Evolutionary conservation across 805 yeast genomes (phyloP).

Genomic region (Starmera pachycereana): DNA sequence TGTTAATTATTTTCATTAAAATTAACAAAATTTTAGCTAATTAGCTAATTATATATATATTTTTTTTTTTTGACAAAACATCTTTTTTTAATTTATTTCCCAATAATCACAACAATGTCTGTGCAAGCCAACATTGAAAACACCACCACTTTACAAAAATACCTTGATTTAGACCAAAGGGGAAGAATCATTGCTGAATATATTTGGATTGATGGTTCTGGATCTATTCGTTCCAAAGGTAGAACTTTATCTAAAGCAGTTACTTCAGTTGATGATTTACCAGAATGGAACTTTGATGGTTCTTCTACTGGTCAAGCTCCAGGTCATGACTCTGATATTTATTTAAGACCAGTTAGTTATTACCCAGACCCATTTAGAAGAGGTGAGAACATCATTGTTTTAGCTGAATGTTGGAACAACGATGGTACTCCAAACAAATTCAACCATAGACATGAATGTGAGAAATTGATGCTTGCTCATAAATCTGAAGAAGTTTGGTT

Average conservation of each 20-base stretch:
- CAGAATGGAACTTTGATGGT: slow-evolving; percentile 99
- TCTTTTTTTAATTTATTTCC: no score
- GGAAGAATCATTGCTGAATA: slow-evolving; percentile 91
- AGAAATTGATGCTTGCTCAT: slow-evolving; percentile 91
- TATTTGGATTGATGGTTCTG: slow-evolving; percentile 94
- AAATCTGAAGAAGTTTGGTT: slow-evolving; percentile 83
- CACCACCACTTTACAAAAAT: slow-evolving; percentile 75
- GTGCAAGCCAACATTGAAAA: slow-evolving; percentile 28
- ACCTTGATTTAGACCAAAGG: slow-evolving; percentile 72
- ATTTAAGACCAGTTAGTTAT: slow-evolving; percentile 89
- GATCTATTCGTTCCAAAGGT: slow-evolving; percentile 88
- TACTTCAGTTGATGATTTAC: slow-evolving; percentile 70
- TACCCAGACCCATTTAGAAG: slow-evolving; percentile 97
- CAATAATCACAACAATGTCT: slow-evolving; percentile 5
- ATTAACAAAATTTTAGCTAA: no score
- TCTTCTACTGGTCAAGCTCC: slow-evolving; percentile 98
- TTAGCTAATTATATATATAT: no score
- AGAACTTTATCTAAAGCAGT: slow-evolving; percentile 70
- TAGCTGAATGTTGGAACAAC: slow-evolving; percentile 95
- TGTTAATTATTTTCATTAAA: no score
- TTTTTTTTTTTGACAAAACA: no score
- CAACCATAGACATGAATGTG: slow-evolving; percentile 97
- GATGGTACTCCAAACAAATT: slow-evolving; percentile 98
- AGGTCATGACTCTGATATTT: slow-evolving; percentile 92
- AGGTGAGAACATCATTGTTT: slow-evolving; percentile 92